Evolutionary conservation across 768 basidiomycete species (phyloP), one percentile per base, ranked within the genome.

Genomic region (Glaciozyma antarctica): DNA sequence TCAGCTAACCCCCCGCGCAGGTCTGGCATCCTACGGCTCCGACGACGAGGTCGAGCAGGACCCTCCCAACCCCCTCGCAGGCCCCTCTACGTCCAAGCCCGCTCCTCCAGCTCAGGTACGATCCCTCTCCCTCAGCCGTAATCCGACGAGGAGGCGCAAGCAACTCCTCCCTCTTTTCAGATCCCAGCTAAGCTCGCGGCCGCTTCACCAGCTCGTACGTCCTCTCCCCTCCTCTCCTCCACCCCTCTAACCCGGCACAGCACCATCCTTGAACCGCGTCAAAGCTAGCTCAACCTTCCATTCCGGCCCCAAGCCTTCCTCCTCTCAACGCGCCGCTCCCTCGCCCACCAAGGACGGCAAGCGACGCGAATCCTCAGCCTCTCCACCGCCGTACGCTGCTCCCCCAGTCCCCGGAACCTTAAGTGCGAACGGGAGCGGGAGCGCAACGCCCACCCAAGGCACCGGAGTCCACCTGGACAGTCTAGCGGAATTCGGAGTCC

Each of bases 401-500:
- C 8, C 22, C 3, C 51, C 55, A 45, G 15, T 53, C 30, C 21
- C 47, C 26, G 13, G 38, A 41, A 32, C 32, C 32, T 32, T 9
- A 9, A 41, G 38, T 12, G 13, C 38, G 38, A 41, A 44, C 21
- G 24, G 52, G 53, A 38, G 26, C n/a, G 38, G 38, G 17, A 32
- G 22, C 15, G 48, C 44, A 30, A 21, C 41, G 21, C 5, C 22
- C 22, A 22, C 24, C 13, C 24, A 22, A 41, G n/a, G 41, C 16
- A 9, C 55, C 2, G 53, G 53, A 26, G 32, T 55, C 4, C 53
- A 21, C 10, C 28, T 57, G 55, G 79, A 82, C 1, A 86, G 83
- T 28, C 70, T 85, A 5, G 78, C 78, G 1, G 83, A 90, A 71
- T 91, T 88, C 85, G 89, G 88, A 8, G 88, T 92, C 65, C 86